A percentile compares a stretch with the other conserved stretches of the same genome.
Evolutionary conservation across 257 asterid genomes (phyloP).

Genomic region (Solanum appendiculatum): DNA sequence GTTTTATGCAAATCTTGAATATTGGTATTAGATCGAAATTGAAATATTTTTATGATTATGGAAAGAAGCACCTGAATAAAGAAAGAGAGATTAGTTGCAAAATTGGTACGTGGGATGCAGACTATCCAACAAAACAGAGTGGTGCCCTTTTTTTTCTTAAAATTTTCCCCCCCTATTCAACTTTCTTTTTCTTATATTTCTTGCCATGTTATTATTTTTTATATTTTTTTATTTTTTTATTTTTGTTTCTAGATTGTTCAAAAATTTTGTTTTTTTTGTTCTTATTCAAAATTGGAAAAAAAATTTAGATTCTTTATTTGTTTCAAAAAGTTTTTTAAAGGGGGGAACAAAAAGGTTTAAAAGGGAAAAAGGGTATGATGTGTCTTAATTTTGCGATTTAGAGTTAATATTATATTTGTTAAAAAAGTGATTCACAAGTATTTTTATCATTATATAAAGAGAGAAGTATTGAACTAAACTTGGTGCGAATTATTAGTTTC

Average conservation of each 20-base stretch:
- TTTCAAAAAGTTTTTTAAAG: not conserved
- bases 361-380: too few species aligned
- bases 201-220: too few species aligned
- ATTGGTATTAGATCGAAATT: not conserved
- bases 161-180: not conserved
- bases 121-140: not conserved
- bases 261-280: not conserved
- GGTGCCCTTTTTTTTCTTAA: not conserved
- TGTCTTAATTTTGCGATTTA: too few species aligned
- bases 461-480: too few species aligned
- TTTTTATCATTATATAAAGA: too few species aligned
- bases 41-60: not conserved
- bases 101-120: constrained; percentile 3
- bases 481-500: too few species aligned
- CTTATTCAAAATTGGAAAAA: not conserved
- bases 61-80: not conserved
- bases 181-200: too few species aligned
- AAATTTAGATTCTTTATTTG: not conserved
- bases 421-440: not conserved
- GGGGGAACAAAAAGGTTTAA: too few species aligned
- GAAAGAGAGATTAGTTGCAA: not conserved
- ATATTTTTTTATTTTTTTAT: too few species aligned
- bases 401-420: not conserved
- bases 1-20: constrained; percentile 3
- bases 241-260: not conserved